Conservation (phyloP, 139 green algal species). For the Chlorella sp. region DNA sequence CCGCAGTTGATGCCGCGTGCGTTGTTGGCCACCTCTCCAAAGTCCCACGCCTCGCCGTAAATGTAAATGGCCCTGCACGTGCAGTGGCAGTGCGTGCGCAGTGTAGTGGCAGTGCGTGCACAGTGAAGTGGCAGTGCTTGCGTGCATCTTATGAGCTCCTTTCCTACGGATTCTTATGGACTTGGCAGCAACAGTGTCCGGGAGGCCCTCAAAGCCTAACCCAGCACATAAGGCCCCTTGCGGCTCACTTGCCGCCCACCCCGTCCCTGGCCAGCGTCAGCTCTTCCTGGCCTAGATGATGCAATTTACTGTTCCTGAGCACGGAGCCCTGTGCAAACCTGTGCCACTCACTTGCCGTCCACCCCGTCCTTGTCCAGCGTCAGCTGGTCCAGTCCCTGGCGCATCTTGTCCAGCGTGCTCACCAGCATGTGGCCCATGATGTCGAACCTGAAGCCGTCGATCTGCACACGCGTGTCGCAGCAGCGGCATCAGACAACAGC, state of each 20-base stretch:
- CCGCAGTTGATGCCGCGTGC: constrained; percentile 67
- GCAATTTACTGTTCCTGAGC: too few species aligned
- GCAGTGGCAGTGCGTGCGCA: too few species aligned
- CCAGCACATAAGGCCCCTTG: too few species aligned
- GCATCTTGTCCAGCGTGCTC: constrained; percentile 60
- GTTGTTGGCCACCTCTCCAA: constrained; percentile 79
- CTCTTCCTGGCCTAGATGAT: constrained; percentile 32
- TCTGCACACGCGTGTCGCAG: constrained; percentile 18
- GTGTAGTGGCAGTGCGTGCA: too few species aligned
- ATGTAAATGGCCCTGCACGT: constrained; percentile 58
- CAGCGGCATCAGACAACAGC: too few species aligned
- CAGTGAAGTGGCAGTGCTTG: too few species aligned
- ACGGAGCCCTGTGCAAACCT: too few species aligned
- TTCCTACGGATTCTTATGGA: too few species aligned
- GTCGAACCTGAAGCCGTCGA: constrained; percentile 78
- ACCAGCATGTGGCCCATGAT: constrained; percentile 86
- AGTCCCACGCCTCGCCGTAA: constrained; percentile 91
- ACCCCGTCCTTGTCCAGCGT: constrained; percentile 48
- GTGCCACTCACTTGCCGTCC: constrained; percentile 8
- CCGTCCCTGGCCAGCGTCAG: constrained; percentile 53
- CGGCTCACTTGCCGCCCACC: constrained; percentile 7
- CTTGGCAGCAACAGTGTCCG: too few species aligned
- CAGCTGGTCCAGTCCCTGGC: constrained; percentile 38
- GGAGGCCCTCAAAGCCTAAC: too few species aligned
- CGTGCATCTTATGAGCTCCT: too few species aligned